A percentile compares a stretch with the other conserved stretches of the same genome.
Evolutionary conservation across 768 basidiomycete species (phyloP).

Genomic region (Coprinellus micaceus): DNA sequence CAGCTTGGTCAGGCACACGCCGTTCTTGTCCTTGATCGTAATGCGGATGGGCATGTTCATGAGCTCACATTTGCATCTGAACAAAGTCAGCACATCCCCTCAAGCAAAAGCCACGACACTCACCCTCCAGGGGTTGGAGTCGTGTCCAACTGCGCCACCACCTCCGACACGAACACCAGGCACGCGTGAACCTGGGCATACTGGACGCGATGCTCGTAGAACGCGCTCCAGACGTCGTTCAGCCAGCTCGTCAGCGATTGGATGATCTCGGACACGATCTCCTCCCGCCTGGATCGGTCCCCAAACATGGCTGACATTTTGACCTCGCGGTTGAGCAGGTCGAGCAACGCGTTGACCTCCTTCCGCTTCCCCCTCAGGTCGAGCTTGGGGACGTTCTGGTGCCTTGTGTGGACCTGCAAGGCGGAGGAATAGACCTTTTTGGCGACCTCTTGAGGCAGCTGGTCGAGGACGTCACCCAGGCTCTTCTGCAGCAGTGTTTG

Average conservation of each 20-base stretch:
- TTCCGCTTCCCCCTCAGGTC: slow-evolving; percentile 51
- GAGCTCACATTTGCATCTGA: slow-evolving; percentile 55
- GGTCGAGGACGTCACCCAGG: slow-evolving; percentile 46
- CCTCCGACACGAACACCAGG: slow-evolving; percentile 49
- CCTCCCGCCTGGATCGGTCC: slow-evolving; percentile 51
- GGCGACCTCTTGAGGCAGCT: slow-evolving; percentile 33
- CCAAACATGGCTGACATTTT: slow-evolving; percentile 51
- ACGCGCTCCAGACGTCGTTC: slow-evolving; percentile 58
- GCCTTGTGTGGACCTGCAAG: slow-evolving; percentile 31
- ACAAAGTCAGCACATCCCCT: not conserved
- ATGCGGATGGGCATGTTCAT: slow-evolving; percentile 45
- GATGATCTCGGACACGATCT: slow-evolving; percentile 53
- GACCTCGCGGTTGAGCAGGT: slow-evolving; percentile 49
- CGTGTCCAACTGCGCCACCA: slow-evolving; percentile 40
- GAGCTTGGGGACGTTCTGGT: slow-evolving; percentile 43
- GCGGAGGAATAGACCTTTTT: slow-evolving; percentile 39
- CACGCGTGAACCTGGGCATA: slow-evolving; percentile 53
- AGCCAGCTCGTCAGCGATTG: slow-evolving; percentile 57
- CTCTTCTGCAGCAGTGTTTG: slow-evolving; percentile 46
- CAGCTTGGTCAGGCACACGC: slow-evolving; percentile 47
- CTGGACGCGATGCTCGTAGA: slow-evolving; percentile 54
- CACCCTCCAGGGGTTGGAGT: slow-evolving; percentile 37
- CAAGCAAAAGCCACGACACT: slow-evolving; percentile 7
- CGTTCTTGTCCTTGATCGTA: slow-evolving; percentile 38
- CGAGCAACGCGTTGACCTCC: slow-evolving; percentile 51